phyloP scores from a whole-genome alignment of 768 basidiomycete species.

The Trametes sanguinea region DNA sequence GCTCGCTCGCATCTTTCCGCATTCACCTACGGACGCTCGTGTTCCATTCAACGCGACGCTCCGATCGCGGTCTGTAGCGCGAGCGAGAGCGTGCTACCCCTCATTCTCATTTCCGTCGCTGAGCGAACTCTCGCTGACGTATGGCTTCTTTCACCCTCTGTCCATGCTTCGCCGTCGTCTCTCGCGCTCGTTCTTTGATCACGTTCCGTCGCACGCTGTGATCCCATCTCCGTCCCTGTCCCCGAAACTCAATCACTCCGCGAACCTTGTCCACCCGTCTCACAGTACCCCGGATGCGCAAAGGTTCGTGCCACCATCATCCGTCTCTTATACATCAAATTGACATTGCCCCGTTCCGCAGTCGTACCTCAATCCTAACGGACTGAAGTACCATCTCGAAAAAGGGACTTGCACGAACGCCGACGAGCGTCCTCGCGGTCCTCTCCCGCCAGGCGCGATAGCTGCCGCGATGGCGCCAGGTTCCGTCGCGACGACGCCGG shows the following conservation, averaged over 20 bases:
- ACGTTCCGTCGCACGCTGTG: neutral
- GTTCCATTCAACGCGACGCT: too few relatives aligned
- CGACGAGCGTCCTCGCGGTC: conserved; percentile 20
- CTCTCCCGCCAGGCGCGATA: conserved; percentile 5
- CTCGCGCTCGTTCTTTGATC: neutral
- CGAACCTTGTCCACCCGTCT: neutral
- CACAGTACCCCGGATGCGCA: conserved; percentile 47
- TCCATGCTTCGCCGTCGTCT: neutral
- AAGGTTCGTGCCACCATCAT: conserved; percentile 43
- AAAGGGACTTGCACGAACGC: conserved; percentile 60
- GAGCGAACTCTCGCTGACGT: conserved; percentile 11
- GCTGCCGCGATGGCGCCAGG: conserved; percentile 2
- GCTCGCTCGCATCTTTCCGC: neutral
- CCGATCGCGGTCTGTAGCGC: too few relatives aligned
- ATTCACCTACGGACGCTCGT: too few relatives aligned
- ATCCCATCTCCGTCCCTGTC: neutral
- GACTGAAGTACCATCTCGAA: conserved; percentile 66
- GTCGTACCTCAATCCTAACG: conserved; percentile 67
- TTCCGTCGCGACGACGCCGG: neutral
- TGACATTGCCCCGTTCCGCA: conserved; percentile 28
- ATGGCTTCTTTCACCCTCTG: neutral
- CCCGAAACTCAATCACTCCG: conserved; percentile 6
- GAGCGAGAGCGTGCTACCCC: neutral
- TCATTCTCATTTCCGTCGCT: neutral
- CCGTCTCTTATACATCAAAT: neutral